Conservation (phyloP, 2,329 filamentous ascomycete species). For the Lachnellula arida region DNA sequence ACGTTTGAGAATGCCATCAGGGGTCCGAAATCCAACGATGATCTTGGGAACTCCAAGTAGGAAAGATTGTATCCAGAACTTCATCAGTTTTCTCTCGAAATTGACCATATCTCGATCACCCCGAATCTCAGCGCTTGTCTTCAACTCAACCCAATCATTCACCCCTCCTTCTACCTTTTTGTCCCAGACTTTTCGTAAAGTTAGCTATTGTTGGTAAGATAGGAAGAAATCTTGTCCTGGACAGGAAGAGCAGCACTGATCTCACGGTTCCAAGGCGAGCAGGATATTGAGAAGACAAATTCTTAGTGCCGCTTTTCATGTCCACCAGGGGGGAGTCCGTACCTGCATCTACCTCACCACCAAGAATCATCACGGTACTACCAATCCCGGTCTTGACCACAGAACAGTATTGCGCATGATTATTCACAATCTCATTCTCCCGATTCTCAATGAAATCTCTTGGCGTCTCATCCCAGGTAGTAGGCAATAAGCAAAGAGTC, state of each 20-base stretch:
- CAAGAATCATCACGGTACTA: conserved; percentile 67
- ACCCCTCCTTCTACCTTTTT: conserved; percentile 62
- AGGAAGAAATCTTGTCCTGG: background rate
- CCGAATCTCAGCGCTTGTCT: conserved; percentile 73
- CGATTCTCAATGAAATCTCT: conserved; percentile 76
- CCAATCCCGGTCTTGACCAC: conserved; percentile 87
- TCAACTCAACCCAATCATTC: conserved; percentile 91
- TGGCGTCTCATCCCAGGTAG: conserved; percentile 66
- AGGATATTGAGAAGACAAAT: no score
- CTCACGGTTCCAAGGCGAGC: no score
- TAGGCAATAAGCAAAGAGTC: conserved; percentile 70
- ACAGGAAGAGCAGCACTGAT: no score
- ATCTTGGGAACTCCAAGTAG: conserved; percentile 89
- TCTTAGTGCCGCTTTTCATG: no score
- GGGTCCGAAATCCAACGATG: conserved; percentile 80
- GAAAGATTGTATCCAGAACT: conserved; percentile 97
- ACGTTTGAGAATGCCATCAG: conserved; percentile 63
- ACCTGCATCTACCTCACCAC: conserved; percentile 91
- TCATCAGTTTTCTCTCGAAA: conserved; percentile 86
- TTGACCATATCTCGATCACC: conserved; percentile 64
- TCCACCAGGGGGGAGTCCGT: conserved; percentile 29
- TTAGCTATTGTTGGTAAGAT: conserved; percentile 29
- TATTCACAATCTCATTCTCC: conserved; percentile 69
- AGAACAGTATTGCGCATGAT: conserved; percentile 93
- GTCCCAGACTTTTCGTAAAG: conserved; percentile 61